phyloP scores from a whole-genome alignment of 805 yeast genomes.

The Nematodospora valgi region DNA sequence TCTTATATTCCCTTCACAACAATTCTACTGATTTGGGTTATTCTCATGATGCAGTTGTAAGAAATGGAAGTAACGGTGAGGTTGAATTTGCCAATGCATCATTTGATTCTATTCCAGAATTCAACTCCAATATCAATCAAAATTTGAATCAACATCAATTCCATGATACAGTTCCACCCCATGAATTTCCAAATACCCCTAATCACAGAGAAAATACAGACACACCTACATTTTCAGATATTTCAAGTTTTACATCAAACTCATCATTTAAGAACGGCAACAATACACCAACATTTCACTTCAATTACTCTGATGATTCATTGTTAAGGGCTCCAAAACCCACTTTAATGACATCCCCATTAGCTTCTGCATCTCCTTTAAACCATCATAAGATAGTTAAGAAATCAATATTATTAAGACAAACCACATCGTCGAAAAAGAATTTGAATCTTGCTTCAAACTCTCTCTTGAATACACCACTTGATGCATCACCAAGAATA shows the following conservation, averaged over 20 bases:
- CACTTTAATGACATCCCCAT: background rate
- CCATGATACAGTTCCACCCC: background rate
- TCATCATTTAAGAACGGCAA: constrained; percentile 1
- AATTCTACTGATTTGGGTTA: constrained; percentile 9
- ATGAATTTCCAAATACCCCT: background rate
- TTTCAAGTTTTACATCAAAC: constrained; percentile 1
- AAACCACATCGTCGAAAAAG: constrained; percentile 15
- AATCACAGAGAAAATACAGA: no score
- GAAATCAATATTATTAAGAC: constrained; percentile 16
- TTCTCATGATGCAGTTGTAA: background rate
- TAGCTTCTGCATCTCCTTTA: background rate
- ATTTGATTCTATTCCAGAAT: constrained; percentile 27
- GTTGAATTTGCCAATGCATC: constrained; percentile 24
- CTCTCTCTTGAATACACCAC: constrained; percentile 7
- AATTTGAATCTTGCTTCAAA: constrained; percentile 12
- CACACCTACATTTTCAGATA: background rate
- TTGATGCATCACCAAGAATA: constrained; percentile 8
- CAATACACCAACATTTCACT: background rate
- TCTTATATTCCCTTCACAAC: constrained; percentile 3
- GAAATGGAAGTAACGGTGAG: constrained; percentile 11
- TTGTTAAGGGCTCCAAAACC: background rate
- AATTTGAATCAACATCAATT: background rate
- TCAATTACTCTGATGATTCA: background rate
- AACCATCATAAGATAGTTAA: constrained; percentile 8
- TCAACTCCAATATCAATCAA: constrained; percentile 4